Percentiles rank a stretch among this genome's conserved stretches.
These are phyloP conservation scores for Teunomyces aglyptinius DNA, from an alignment of 805 yeast species.

Conservation along the genomic window DNA sequence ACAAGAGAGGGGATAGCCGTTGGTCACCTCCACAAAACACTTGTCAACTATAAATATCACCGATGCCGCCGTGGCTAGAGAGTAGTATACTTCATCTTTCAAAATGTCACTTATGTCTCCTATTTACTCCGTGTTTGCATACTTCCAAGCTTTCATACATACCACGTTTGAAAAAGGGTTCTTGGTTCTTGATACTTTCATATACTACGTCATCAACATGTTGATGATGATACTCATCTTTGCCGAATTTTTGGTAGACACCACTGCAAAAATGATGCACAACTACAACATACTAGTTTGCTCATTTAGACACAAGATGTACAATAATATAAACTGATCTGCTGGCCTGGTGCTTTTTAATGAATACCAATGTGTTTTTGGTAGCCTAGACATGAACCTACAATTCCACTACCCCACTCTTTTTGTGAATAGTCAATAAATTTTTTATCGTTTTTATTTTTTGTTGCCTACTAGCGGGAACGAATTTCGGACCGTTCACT, in stretches of 20 bases:
- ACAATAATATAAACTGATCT: slow-evolving; percentile 15
- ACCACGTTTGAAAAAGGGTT: slow-evolving; percentile 7
- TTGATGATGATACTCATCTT: slow-evolving; percentile 12
- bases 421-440: neutral
- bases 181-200: slow-evolving; percentile 11
- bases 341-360: neutral
- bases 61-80: neutral
- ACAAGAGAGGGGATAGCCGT: slow-evolving; percentile 1
- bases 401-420: slow-evolving; percentile 3
- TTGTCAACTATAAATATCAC: slow-evolving; percentile 1
- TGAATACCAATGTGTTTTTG: neutral
- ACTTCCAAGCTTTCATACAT: slow-evolving; percentile 4
- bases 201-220: slow-evolving; percentile 12
- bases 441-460: neutral
- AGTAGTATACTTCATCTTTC: neutral
- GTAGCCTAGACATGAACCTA: neutral
- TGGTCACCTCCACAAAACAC: slow-evolving; percentile 3
- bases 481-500: neutral
- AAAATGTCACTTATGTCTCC: slow-evolving; percentile 2
- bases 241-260: slow-evolving; percentile 9
- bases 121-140: slow-evolving; percentile 6
- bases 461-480: neutral
- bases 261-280: slow-evolving; percentile 10
- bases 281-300: slow-evolving; percentile 14
- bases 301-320: slow-evolving; percentile 15